These are phyloP conservation scores for Pyrenopolyporus hunteri DNA, from an alignment of 495 filamentous ascomycete species.

Conservation along the genomic window DNA sequence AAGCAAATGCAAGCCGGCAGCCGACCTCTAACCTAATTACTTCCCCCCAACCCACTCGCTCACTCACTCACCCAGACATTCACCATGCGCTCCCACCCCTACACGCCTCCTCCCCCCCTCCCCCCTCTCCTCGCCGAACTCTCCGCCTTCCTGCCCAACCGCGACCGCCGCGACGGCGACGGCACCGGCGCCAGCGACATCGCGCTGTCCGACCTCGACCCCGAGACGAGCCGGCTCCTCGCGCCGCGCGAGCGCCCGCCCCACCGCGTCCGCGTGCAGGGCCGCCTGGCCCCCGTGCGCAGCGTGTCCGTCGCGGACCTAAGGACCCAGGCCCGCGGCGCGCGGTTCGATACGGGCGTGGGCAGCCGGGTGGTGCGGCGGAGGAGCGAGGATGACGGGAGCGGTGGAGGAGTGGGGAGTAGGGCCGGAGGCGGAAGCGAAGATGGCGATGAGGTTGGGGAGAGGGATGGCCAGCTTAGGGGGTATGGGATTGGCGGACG, in stretches of 20 bases:
- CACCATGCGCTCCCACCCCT: constrained; percentile 48
- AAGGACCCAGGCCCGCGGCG: background rate
- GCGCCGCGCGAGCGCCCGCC: constrained; percentile 32
- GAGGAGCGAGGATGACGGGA: constrained; percentile 19
- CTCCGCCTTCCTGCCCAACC: constrained; percentile 56
- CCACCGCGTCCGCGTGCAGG: constrained; percentile 47
- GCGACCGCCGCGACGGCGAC: constrained; percentile 42
- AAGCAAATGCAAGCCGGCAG: too few relatives aligned
- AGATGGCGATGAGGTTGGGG: constrained; percentile 4
- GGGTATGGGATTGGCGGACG: constrained; percentile 50
- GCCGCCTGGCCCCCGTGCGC: constrained; percentile 43
- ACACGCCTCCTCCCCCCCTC: constrained; percentile 43
- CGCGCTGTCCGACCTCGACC: constrained; percentile 51
- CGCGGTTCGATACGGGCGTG: constrained; percentile 27
- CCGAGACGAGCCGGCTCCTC: constrained; percentile 50
- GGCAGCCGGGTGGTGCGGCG: constrained; percentile 13
- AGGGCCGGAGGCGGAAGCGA: too few relatives aligned
- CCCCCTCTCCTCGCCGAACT: constrained; percentile 51
- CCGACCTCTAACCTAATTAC: too few relatives aligned
- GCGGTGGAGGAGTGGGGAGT: too few relatives aligned
- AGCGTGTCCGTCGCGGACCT: constrained; percentile 42
- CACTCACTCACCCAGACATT: background rate
- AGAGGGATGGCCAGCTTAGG: constrained; percentile 44
- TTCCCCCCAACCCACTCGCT: too few relatives aligned
- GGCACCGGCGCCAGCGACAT: constrained; percentile 36